Percentiles rank a stretch among this genome's conserved stretches.
Conservation (phyloP, 352 stramenopile genomes). For the Blastocystis sp. region DNA sequence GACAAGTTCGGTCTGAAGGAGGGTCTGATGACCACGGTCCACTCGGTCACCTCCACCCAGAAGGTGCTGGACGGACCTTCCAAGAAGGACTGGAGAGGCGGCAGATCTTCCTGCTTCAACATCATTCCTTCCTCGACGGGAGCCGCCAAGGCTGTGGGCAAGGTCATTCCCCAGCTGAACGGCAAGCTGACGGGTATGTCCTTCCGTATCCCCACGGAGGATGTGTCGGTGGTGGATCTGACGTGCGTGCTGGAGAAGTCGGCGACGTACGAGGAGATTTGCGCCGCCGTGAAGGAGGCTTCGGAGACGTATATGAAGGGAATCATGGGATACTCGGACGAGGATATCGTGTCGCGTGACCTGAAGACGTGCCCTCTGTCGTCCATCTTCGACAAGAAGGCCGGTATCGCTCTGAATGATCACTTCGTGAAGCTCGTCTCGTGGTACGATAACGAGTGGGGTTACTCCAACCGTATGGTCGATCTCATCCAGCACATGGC, state of each 20-base stretch:
- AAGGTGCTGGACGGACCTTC: conserved; percentile 89
- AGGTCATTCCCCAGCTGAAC: conserved; percentile 86
- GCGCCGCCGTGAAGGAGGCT: conserved; percentile 80
- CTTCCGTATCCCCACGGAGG: conserved; percentile 76
- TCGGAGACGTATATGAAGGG: conserved; percentile 85
- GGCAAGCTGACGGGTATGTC: conserved; percentile 80
- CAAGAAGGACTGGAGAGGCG: conserved; percentile 93
- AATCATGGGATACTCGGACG: conserved; percentile 92
- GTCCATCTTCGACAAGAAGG: conserved; percentile 90
- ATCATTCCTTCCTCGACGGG: conserved; percentile 95
- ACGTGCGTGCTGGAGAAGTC: conserved; percentile 71
- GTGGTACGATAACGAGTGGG: conserved; percentile 99
- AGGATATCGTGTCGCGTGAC: conserved; percentile 88
- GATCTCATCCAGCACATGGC: conserved; percentile 88
- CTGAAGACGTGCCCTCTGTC: conserved; percentile 86
- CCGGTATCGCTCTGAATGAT: conserved; percentile 89
- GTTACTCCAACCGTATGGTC: conserved; percentile 88
- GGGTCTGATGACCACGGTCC: conserved; percentile 94
- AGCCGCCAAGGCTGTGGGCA: conserved; percentile 93
- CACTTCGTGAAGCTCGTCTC: conserved; percentile 96
- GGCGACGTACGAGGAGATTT: conserved; percentile 94
- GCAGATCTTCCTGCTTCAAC: conserved; percentile 89
- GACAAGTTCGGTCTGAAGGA: conserved; percentile 95
- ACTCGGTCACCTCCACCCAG: conserved; percentile 93
- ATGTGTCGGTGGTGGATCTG: conserved; percentile 78